Base-by-base conservation (phyloP, 1,284 basidiomycete species). In the Inonotus obliquus region DNA sequence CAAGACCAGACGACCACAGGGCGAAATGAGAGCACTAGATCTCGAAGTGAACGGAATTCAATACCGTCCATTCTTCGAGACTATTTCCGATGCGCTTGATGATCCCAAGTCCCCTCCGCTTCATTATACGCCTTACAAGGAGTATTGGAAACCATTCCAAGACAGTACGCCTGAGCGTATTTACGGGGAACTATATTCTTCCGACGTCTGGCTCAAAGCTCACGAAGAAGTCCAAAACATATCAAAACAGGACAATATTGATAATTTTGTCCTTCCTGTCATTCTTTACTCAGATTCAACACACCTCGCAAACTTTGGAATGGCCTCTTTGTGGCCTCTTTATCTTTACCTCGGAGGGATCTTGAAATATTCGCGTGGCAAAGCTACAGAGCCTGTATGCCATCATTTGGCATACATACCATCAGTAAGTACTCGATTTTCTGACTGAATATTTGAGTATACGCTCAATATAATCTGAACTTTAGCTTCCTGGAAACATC, bases 271-370 rank as follows among this genome's bases (percentile, higher is more conserved):
- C 1, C 64, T 63, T 0, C 53, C 77, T 2, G 72, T 75, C 69
- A 73, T 75, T 69, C 44, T 76, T 5, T 75, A 69, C 65, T 77
- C 75, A 0, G 75, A 77, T 61, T 65, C 69, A 2, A 76, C 72
- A 1, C 74, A 73, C 32, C 67, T 75, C 7, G 64, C 75, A 13
- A 65, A 65, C 23, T 76, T 76, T 64, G 72, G 73, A 0, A 67
- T 23, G 13, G 69, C 69, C 0, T 68, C 69, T 11, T 61, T 74
- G 1, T 76, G 72, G 72, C 75, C 73, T 0, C 52, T 73, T 1
- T 75, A 73, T 11, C n/a, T 72, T 67, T 68, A 64, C 21, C 63
- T 71, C 48, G 71, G 69, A 14, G 71, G 72, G 38, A 59, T 70
- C 13, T 71, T 70, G 0, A 75, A 76, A 57, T 73, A 72, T 53